phyloP scores from a whole-genome alignment of 352 stramenopile genomes.

The Saprolegnia diclina region DNA sequence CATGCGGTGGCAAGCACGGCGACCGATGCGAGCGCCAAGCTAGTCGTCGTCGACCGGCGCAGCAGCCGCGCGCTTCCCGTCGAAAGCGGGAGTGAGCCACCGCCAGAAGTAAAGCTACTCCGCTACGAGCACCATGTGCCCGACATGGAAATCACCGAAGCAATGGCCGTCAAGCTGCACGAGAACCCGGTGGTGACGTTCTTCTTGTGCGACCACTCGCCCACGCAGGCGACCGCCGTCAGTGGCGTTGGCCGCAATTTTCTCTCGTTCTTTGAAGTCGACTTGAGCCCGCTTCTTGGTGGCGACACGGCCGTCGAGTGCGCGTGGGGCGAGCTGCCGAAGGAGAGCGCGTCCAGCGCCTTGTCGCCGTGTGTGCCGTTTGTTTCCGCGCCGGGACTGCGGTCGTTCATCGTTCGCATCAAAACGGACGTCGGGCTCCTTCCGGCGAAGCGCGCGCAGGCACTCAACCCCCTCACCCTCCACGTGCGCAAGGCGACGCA shows the following conservation, averaged over 20 bases:
- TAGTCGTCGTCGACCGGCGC: not conserved
- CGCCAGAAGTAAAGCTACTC: conserved; percentile 14
- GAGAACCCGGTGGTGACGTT: conserved; percentile 58
- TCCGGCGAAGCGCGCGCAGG: conserved; percentile 33
- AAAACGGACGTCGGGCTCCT: conserved; percentile 48
- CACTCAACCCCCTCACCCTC: conserved; percentile 65
- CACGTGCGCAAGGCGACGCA: conserved; percentile 38
- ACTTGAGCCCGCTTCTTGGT: conserved; percentile 47
- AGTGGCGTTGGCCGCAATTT: conserved; percentile 20
- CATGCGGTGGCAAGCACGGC: conserved; percentile 9
- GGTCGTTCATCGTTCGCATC: conserved; percentile 47
- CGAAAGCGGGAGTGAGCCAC: not conserved
- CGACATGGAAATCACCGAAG: conserved; percentile 45
- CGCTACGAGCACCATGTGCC: conserved; percentile 47
- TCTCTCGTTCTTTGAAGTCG: conserved; percentile 50
- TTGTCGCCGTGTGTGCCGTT: conserved; percentile 34
- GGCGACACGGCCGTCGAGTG: conserved; percentile 41
- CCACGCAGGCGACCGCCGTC: conserved; percentile 25
- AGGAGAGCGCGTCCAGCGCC: conserved; percentile 10
- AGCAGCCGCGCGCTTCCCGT: not conserved
- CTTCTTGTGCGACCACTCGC: conserved; percentile 51
- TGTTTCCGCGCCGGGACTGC: conserved; percentile 32
- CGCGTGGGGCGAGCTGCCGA: conserved; percentile 31
- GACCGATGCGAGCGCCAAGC: not conserved
- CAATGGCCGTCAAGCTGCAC: conserved; percentile 42